Evolutionary conservation across 106 monocot genomes (phyloP).

Genomic region (Acorus calamus): DNA sequence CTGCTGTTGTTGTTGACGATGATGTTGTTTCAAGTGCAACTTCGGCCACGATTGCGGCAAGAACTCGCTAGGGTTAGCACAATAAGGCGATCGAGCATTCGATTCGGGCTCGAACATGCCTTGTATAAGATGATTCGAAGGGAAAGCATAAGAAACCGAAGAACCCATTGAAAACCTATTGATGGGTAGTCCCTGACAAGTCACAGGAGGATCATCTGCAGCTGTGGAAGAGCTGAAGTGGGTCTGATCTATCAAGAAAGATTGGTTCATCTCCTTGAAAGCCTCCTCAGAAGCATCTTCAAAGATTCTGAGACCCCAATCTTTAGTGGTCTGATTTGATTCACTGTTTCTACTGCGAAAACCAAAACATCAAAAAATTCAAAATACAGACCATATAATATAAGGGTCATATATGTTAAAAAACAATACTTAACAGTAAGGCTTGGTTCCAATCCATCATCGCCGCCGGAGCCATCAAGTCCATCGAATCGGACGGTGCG

Average conservation of each 20-base stretch:
- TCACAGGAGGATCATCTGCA: neutral
- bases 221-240: slow-evolving; percentile 9
- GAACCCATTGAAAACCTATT: slow-evolving; percentile 11
- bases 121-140: slow-evolving; percentile 16
- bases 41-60: slow-evolving; percentile 19
- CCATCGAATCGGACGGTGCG: slow-evolving; percentile 7
- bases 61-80: slow-evolving; percentile 15
- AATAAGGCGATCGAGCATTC: slow-evolving; percentile 15
- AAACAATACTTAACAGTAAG: slow-evolving; percentile 13
- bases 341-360: neutral
- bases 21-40: slow-evolving; percentile 11
- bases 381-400: no score
- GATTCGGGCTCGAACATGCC: slow-evolving; percentile 16
- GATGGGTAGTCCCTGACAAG: neutral
- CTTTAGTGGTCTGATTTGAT: slow-evolving; percentile 7
- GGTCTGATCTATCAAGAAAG: slow-evolving; percentile 29
- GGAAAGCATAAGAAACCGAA: slow-evolving; percentile 11
- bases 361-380: neutral
- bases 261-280: slow-evolving; percentile 25
- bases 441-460: slow-evolving; percentile 29
- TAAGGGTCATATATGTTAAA: neutral
- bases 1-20: no score
- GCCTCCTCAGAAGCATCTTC: slow-evolving; percentile 1
- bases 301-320: neutral
- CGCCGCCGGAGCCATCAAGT: slow-evolving; percentile 8